phyloP scores from a whole-genome alignment of 139 green algal genomes.

The Coccomyxa sp. region DNA sequence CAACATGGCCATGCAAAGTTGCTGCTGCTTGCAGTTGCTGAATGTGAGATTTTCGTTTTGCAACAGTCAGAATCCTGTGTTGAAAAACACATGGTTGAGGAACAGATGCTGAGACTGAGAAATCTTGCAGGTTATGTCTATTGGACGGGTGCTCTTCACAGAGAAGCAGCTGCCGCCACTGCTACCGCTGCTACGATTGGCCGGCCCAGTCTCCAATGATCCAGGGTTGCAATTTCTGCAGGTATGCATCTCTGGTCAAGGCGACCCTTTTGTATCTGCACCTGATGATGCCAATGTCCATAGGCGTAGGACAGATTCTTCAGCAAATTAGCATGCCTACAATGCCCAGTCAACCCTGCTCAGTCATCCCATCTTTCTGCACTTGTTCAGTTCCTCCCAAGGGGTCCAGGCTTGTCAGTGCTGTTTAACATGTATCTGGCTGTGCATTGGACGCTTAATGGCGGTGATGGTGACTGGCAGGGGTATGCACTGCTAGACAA shows the following conservation, averaged over 20 bases:
- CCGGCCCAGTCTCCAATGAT: neutral
- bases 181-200: conserved; percentile 12
- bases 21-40: neutral
- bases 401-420: too few species aligned
- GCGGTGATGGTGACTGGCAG: neutral
- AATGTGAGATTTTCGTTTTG: neutral
- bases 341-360: too few species aligned
- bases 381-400: too few species aligned
- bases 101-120: too few species aligned
- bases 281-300: neutral
- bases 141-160: conserved; percentile 7
- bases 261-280: neutral
- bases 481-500: neutral
- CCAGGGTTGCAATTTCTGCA: conserved; percentile 24
- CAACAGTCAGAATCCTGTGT: too few species aligned
- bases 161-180: conserved; percentile 13
- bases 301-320: too few species aligned
- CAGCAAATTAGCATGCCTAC: neutral
- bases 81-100: too few species aligned
- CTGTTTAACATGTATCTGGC: too few species aligned
- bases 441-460: too few species aligned
- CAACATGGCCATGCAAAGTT: too few species aligned
- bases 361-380: too few species aligned
- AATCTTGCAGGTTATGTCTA: neutral
- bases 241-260: neutral